phyloP scores from a whole-genome alignment of 208 protist genomes.

The Crithidia fasciculata region DNA sequence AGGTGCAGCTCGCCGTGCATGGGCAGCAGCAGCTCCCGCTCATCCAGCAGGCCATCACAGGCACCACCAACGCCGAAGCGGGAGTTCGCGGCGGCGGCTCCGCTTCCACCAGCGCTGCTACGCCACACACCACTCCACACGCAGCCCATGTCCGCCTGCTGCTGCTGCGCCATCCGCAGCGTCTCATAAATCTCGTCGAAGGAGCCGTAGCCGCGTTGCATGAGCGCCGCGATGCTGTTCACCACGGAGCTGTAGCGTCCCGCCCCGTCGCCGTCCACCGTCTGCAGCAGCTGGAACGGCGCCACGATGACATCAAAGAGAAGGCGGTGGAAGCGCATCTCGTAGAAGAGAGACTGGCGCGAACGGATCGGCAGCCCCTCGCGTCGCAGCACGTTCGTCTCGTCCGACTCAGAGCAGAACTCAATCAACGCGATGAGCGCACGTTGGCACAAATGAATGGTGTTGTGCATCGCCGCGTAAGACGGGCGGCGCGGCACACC shows the following conservation, averaged over 20 bases:
- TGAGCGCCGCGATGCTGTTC: conserved; percentile 25
- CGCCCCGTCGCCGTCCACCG: conserved; percentile 7
- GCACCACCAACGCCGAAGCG: not conserved
- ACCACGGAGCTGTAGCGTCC: conserved; percentile 4
- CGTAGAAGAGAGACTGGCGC: conserved; percentile 77
- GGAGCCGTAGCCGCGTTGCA: conserved; percentile 10
- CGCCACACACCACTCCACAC: conserved; percentile 27
- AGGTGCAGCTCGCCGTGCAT: conserved; percentile 64
- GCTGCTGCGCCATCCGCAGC: conserved; percentile 24
- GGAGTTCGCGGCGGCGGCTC: not conserved
- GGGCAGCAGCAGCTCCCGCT: conserved; percentile 44
- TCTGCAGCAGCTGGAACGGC: conserved; percentile 51
- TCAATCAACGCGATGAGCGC: conserved; percentile 59
- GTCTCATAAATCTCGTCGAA: conserved; percentile 19
- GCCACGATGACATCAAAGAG: conserved; percentile 77
- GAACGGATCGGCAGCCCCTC: conserved; percentile 60
- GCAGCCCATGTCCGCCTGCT: conserved; percentile 28
- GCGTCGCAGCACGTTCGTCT: conserved; percentile 51
- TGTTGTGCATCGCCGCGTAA: conserved; percentile 28
- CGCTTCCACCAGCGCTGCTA: conserved; percentile 2
- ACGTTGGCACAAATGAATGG: conserved; percentile 55
- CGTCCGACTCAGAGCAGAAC: conserved; percentile 63
- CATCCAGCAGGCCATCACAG: conserved; percentile 19
- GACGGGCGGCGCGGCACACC: not conserved
- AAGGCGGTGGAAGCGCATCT: conserved; percentile 67